A percentile compares a stretch with the other conserved stretches of the same genome.
Evolutionary conservation across 2,329 filamentous ascomycete species (phyloP).

Genomic region (Cordyceps tenuipes): DNA sequence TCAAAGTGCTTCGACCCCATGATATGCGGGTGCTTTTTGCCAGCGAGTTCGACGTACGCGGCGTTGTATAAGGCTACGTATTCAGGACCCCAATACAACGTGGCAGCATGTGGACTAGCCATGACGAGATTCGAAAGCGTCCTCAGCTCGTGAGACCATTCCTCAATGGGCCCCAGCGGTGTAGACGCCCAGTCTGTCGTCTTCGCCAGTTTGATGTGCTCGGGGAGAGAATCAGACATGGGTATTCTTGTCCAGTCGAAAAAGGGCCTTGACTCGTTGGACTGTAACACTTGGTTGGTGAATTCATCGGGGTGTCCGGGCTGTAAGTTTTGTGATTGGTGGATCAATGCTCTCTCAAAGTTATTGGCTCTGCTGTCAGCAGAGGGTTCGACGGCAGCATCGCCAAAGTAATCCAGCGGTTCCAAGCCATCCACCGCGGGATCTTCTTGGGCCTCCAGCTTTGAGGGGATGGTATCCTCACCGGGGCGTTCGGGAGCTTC

Average conservation of each 20-base stretch:
- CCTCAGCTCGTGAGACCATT: constrained; percentile 63
- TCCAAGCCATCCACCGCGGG: constrained; percentile 22
- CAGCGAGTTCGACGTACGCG: constrained; percentile 62
- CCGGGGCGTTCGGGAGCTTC: constrained; percentile 15
- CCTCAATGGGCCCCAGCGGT: constrained; percentile 64
- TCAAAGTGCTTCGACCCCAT: constrained; percentile 66
- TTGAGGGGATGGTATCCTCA: neutral
- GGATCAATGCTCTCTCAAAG: constrained; percentile 1
- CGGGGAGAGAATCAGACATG: constrained; percentile 51
- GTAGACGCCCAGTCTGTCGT: constrained; percentile 67
- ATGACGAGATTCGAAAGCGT: constrained; percentile 77
- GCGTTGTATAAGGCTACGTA: constrained; percentile 64
- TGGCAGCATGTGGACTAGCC: constrained; percentile 65
- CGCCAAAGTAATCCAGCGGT: constrained; percentile 36
- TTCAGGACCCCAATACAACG: constrained; percentile 73
- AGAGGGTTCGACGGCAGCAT: constrained; percentile 17
- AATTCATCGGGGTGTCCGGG: constrained; percentile 33
- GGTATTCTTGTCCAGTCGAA: constrained; percentile 79
- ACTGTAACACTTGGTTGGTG: constrained; percentile 32
- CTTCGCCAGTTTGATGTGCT: constrained; percentile 65
- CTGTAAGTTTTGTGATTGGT: neutral
- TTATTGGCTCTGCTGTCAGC: constrained; percentile 15
- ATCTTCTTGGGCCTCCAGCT: neutral
- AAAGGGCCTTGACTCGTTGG: constrained; percentile 36
- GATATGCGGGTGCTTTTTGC: constrained; percentile 64